Evolutionary conservation across 345 rosid genomes (phyloP).

Genomic region (Sonneratia alba): DNA sequence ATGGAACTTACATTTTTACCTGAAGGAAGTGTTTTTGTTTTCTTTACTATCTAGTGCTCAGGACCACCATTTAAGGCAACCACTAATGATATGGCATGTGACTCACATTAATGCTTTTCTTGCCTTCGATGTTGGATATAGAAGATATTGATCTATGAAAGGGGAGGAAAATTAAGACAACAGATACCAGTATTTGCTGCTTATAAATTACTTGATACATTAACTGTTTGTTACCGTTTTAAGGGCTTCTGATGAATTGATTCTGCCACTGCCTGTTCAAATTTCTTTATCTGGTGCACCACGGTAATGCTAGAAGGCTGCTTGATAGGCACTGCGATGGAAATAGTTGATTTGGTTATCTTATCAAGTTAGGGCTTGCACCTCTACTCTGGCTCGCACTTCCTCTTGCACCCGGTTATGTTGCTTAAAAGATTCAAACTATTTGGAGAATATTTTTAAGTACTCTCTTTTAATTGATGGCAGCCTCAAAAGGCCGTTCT

Average conservation of each 20-base stretch:
- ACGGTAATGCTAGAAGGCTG: conserved; percentile 90
- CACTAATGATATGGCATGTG: not conserved
- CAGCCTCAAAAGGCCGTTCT: conserved; percentile 40
- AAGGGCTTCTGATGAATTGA: too few relatives aligned
- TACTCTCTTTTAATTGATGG: too few relatives aligned
- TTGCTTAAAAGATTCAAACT: too few relatives aligned
- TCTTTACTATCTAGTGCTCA: not conserved
- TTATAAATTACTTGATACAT: not conserved
- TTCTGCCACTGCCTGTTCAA: not conserved
- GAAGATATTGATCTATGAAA: not conserved
- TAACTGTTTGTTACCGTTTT: not conserved
- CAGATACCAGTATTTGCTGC: too few relatives aligned
- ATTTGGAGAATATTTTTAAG: too few relatives aligned
- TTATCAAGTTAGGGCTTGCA: conserved; percentile 84
- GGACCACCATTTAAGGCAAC: not conserved
- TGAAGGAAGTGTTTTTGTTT: not conserved
- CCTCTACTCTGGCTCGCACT: conserved; percentile 29
- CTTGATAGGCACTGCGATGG: conserved; percentile 75
- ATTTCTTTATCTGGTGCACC: conserved; percentile 16
- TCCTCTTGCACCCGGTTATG: too few relatives aligned
- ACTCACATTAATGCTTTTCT: not conserved
- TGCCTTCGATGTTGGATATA: not conserved
- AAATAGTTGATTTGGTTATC: conserved; percentile 51
- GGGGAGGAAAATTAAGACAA: too few relatives aligned
- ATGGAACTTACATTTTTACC: not conserved